Base-by-base conservation (phyloP, 768 basidiomycete species). In the Coprinellus aureogranulatus region DNA sequence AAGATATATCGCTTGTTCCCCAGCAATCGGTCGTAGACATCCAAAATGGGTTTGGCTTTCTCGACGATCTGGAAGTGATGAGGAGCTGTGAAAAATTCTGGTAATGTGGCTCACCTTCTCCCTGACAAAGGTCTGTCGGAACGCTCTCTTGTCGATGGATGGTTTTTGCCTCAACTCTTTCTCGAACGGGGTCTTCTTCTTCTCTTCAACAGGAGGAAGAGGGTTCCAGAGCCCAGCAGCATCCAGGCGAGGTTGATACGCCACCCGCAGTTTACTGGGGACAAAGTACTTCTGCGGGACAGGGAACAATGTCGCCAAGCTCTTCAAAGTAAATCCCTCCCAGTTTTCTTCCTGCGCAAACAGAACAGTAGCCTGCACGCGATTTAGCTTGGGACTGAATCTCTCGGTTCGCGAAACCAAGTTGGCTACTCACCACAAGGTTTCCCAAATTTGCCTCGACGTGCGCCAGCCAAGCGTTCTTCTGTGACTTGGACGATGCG, bases 241-340 rank as follows among this genome's bases (percentile, higher is more conserved):
- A 65, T 88, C 82, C 34, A 93, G 72, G 14, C 88, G 81, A 12
- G 80, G 74, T 53, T 70, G 77, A 61, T 86, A 81, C 18, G 77
- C 67, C 26, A 79, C 75, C 39, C 89, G 81, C 30, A 92, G 78
- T 18, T 89, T 81, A 4, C 68, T 65, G 0, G 90, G 86, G 6
- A 89, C 81, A 64, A 88, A 93, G 66, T 90, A 92, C 9, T 84
- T 79, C 63, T 89, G 88, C 1, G 89, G 90, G 2, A 87, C 54
- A 14, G 83, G 79, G 54, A 88, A 83, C 62, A 85, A 68, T 5
- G 79, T 77, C 0, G 79, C 81, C 40, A 92, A 70, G 0, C 77
- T 70, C 3, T 80, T 81, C 34, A 79, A 78, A 11, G 81, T 88
- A 55, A 89, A 62, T 10, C 73, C 72, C 56, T 65, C 70, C 79